Conservation (phyloP, 225 moss, liverwort and hornwort species). For the Marchantia paleacea region DNA sequence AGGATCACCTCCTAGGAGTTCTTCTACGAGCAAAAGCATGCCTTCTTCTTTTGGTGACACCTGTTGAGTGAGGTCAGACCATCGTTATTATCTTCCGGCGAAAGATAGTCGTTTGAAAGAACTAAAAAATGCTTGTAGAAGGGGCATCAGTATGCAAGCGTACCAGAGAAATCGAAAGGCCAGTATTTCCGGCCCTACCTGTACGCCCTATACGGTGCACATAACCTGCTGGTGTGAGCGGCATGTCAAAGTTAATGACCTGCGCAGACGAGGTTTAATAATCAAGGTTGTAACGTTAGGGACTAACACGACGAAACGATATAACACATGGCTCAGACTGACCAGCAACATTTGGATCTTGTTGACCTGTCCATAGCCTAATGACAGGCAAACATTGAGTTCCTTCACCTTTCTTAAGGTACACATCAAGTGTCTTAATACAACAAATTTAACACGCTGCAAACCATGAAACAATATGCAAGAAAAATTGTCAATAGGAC, state of each 20-base stretch:
- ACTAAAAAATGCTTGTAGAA: background rate
- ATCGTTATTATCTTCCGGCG: background rate
- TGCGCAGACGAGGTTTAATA: conserved; percentile 4
- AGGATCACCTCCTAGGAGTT: conserved; percentile 47
- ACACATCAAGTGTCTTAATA: background rate
- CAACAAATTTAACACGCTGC: background rate
- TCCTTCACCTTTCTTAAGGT: no score
- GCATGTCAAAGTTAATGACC: conserved; percentile 92
- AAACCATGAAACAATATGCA: background rate
- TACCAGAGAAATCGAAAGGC: conserved; percentile 83
- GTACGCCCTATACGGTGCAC: conserved; percentile 94
- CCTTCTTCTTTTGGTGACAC: conserved; percentile 61
- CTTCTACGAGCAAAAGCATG: conserved; percentile 56
- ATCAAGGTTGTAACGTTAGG: no score
- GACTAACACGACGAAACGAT: background rate
- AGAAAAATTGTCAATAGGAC: no score
- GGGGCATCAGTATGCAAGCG: background rate
- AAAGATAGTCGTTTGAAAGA: background rate
- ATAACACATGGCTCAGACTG: background rate
- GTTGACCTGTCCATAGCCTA: no score
- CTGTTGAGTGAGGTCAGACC: conserved; percentile 9
- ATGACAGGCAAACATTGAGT: no score
- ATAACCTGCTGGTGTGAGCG: conserved; percentile 67
- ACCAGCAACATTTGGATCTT: background rate
- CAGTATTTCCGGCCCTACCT: conserved; percentile 85